Conservation (phyloP, 2,329 filamentous ascomycete genomes). For the Colletotrichum sp. region DNA sequence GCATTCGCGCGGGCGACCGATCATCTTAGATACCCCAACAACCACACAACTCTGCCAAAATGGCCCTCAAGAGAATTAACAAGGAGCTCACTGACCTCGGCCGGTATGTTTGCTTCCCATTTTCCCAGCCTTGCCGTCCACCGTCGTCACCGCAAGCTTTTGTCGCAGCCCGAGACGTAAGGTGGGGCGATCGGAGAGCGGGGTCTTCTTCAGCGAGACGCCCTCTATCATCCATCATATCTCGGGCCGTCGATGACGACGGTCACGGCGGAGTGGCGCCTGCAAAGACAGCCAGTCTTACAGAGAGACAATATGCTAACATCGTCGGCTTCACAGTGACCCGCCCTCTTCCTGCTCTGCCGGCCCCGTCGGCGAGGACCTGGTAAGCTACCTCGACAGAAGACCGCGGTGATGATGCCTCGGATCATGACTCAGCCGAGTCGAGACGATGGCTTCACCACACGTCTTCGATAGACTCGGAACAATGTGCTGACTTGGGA, state of each 20-base stretch:
- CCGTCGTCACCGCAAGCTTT: background rate
- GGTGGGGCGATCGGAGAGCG: slow-evolving; percentile 42
- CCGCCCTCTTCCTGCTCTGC: slow-evolving; percentile 98
- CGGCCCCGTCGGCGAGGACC: slow-evolving; percentile 93
- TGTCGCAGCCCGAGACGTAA: slow-evolving; percentile 31
- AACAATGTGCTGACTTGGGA: slow-evolving; percentile 4
- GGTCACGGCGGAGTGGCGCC: background rate
- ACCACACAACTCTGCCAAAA: slow-evolving; percentile 42
- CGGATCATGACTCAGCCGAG: slow-evolving; percentile 21
- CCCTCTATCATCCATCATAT: slow-evolving; percentile 1
- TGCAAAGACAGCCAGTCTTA: background rate
- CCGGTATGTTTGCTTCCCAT: slow-evolving; percentile 60
- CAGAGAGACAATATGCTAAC: slow-evolving; percentile 29
- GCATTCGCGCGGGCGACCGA: slow-evolving; percentile 16
- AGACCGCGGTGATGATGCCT: slow-evolving; percentile 7
- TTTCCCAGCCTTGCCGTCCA: slow-evolving; percentile 13
- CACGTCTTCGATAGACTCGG: background rate
- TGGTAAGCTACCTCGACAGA: slow-evolving; percentile 70
- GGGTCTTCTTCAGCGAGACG: slow-evolving; percentile 30
- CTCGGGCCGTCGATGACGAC: background rate
- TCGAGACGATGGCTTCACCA: slow-evolving; percentile 22
- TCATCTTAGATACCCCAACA: slow-evolving; percentile 24
- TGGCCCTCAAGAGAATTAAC: slow-evolving; percentile 95
- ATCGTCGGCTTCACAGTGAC: slow-evolving; percentile 66
- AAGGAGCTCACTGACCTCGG: slow-evolving; percentile 91